These are phyloP conservation scores for Trichoderma reesei DNA, from an alignment of 495 filamentous ascomycete species.

Conservation along the genomic window DNA sequence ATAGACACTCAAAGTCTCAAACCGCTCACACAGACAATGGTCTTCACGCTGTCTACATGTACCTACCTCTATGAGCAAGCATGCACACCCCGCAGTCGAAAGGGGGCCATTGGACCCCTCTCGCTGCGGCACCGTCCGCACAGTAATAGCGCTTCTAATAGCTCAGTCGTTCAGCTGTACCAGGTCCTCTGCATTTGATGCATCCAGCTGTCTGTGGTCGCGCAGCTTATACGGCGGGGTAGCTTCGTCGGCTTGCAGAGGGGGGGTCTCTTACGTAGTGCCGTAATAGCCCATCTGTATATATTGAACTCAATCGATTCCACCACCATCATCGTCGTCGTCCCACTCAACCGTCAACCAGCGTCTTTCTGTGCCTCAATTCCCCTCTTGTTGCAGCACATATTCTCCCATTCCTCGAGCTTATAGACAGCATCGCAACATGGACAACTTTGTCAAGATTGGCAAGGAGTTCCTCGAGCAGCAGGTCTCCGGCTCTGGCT, in stretches of 20 bases:
- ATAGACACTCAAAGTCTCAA: too few relatives aligned
- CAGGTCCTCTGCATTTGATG: neutral
- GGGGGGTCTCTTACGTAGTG: neutral
- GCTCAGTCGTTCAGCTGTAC: neutral
- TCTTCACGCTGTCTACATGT: too few relatives aligned
- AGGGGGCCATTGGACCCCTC: neutral
- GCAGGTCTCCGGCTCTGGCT: neutral
- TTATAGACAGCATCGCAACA: neutral
- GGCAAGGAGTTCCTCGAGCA: conserved; percentile 10
- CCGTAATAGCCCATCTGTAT: neutral
- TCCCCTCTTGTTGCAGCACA: neutral
- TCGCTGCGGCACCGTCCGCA: too few relatives aligned
- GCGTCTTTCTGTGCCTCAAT: neutral
- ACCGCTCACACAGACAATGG: too few relatives aligned
- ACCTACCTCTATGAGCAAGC: neutral
- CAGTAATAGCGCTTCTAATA: neutral
- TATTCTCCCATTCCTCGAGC: neutral
- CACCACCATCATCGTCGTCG: neutral
- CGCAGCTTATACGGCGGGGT: neutral
- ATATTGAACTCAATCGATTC: neutral
- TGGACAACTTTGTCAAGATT: conserved; percentile 11
- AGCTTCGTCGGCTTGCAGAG: neutral
- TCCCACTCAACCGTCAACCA: too few relatives aligned
- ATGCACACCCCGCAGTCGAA: neutral
- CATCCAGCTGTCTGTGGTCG: neutral